Base-by-base conservation (phyloP, 768 basidiomycete species). In the Leucogyrophana mollusca region DNA sequence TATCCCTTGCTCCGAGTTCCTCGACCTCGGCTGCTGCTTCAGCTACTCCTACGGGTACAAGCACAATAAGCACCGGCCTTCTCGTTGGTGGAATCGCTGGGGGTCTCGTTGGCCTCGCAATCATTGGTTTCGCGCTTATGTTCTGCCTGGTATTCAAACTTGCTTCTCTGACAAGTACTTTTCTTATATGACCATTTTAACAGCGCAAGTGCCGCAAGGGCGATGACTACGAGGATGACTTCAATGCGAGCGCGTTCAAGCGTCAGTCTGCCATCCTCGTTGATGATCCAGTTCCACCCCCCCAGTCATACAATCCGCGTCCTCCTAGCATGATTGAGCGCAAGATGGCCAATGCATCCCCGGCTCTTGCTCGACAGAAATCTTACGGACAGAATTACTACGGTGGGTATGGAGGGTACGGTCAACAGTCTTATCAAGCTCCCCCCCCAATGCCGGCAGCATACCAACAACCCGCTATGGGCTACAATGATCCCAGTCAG, bases 281-380 rank as follows among this genome's bases (percentile, higher is more conserved):
- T 18, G 69, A 79, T 38, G 83, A 85, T 52, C 73, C 66, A 21
- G 65, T 66, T 17, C 65, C 53, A 3, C 34, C 43, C 21, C n/a
- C 50, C 2, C 56, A 64, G 22, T 71, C 75, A 0, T 74, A 65
- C 56, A 78, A 78, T 47, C 78, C 78, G 14, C 75, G 79, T 17
- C 80, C 83, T 14, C 83, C 84, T n/a, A 71, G 74, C 22, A 85
- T 85, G 83, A 73, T 80, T 41, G 77, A 85, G 55, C 70, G 70
- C 37, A 76, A 73, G 51, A 50, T 68, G 37, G 62, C 69, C 27
- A 69, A 65, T 18, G 49, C 55, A 21, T 64, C 62, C 42, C 57
- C 58, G 41, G 60, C 64, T 17, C 51, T 63, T 38, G 56, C 50
- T 8, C 32, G 61, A 9, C 59, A 62, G 35, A 40, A 35, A 25